Base-by-base conservation (phyloP, 345 rosid species). In the Sapria himalayana region DNA sequence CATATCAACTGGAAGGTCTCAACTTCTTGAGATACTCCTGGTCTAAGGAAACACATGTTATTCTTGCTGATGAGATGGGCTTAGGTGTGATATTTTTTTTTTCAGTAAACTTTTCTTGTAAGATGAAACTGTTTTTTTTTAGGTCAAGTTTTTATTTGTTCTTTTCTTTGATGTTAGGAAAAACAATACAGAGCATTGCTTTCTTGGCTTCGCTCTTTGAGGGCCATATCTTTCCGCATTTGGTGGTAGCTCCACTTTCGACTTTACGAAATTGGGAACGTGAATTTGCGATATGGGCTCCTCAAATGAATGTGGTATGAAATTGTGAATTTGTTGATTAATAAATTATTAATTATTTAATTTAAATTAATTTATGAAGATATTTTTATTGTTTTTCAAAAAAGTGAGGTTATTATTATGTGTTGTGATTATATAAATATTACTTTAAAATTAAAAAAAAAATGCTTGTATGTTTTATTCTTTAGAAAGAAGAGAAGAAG, bases 21-120 rank as follows among this genome's bases (percentile, higher is more conserved):
- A 91, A 91, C 49, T 91, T 91, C 71, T 52, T 91, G 58, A 84
- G 93, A 35, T 91, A 74, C 56, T 80, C 99, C 12, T 91, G 93
- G 91, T 80, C 93, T 49, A 84, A 84, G 54, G 92, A 80, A 42
- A 84, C 95, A 2, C 95, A 91, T 67, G 99, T 80, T 22, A 84
- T 91, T 55, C 95, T 91, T 55, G 99, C 99, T 49, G 99, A 91
- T 73, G 99, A 91, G 56, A 91, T 91, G 99, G 99, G 95, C 36
- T 73, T 91, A 50, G 99, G 99, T 82, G 65, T 59, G 55, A 49
- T 37, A 39, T 54, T 10, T 43, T 20, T 39, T 59, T 1, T 52
- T 25, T 16, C 33, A 18, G 20, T 41, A 7, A 40, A 18, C 22
- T 47, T 36, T 45, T 32, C 48, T 24, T 46, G 16, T 44, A 25